A percentile compares a stretch with the other conserved stretches of the same genome.
phyloP scores from a whole-genome alignment of 2,329 filamentous ascomycete species.

The Metarhizium anisopliae region DNA sequence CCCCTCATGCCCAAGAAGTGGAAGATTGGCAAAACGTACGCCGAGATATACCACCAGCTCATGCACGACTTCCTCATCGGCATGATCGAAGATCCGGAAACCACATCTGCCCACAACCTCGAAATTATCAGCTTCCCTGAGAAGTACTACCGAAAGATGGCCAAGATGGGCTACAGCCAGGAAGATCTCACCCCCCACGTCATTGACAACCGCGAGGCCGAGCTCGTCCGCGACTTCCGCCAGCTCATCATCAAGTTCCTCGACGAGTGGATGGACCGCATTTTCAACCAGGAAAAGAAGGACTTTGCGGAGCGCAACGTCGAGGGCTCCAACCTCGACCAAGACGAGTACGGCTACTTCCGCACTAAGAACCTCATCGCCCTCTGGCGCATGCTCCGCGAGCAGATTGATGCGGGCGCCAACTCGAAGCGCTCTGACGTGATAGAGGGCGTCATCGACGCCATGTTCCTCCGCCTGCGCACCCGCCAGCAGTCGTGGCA shows the following conservation, averaged over 20 bases:
- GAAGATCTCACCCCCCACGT: constrained; percentile 77
- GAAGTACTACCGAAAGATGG: constrained; percentile 95
- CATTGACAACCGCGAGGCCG: constrained; percentile 80
- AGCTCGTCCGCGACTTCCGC: constrained; percentile 88
- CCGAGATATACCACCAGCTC: constrained; percentile 79
- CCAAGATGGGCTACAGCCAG: constrained; percentile 70
- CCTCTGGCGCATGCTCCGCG: constrained; percentile 94
- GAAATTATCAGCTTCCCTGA: constrained; percentile 92
- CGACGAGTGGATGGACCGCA: constrained; percentile 95
- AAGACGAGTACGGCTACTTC: constrained; percentile 82
- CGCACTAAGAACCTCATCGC: constrained; percentile 86
- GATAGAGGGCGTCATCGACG: constrained; percentile 88
- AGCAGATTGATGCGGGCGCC: constrained; percentile 79
- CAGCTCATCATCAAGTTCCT: constrained; percentile 91
- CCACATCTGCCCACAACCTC: constrained; percentile 80
- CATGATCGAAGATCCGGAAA: constrained; percentile 73
- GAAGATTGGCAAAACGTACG: constrained; percentile 89
- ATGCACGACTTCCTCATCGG: constrained; percentile 91
- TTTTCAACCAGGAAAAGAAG: constrained; percentile 72
- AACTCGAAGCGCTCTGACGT: constrained; percentile 84
- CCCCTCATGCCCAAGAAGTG: constrained; percentile 90
- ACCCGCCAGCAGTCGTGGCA: constrained; percentile 80
- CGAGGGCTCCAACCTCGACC: constrained; percentile 68
- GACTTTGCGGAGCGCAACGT: constrained; percentile 71
- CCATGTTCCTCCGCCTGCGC: constrained; percentile 86